Evolutionary conservation across 495 filamentous ascomycete genomes (phyloP).

Genomic region (Penicillium ochrochloron): DNA sequence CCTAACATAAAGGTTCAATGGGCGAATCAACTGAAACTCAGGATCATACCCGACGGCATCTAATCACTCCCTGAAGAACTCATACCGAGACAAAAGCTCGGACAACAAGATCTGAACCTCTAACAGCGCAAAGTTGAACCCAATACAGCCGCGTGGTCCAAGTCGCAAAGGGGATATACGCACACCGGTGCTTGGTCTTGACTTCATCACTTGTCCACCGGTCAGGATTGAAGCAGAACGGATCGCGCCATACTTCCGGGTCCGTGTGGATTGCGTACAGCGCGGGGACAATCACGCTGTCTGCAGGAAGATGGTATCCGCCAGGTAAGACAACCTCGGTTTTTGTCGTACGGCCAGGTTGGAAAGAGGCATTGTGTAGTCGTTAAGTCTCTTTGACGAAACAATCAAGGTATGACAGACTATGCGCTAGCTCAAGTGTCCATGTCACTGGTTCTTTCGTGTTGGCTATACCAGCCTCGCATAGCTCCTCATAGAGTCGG

Average conservation of each 20-base stretch:
- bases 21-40: conserved; percentile 56
- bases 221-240: conserved; percentile 57
- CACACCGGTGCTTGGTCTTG: conserved; percentile 44
- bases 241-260: conserved; percentile 54
- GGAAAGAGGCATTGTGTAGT: conserved; percentile 59
- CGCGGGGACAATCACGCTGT: conserved; percentile 49
- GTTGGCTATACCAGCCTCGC: conserved; percentile 46
- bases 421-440: conserved; percentile 46
- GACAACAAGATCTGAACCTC: conserved; percentile 58
- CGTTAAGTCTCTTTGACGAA: conserved; percentile 63
- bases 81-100: conserved; percentile 57
- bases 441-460: conserved; percentile 32
- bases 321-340: conserved; percentile 57
- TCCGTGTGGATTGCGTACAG: conserved; percentile 58
- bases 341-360: conserved; percentile 57
- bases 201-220: conserved; percentile 55
- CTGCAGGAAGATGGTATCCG: conserved; percentile 53
- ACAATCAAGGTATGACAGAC: conserved; percentile 53
- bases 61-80: conserved; percentile 47
- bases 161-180: conserved; percentile 58
- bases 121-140: conserved; percentile 62
- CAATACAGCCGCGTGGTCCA: conserved; percentile 56
- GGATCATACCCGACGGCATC: conserved; percentile 60
- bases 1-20: conserved; percentile 56
- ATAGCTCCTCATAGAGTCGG: conserved; percentile 54